Percentiles rank a stretch among this genome's conserved stretches.
Conservation (phyloP, 805 yeast species). For the Candida peoriensis region DNA sequence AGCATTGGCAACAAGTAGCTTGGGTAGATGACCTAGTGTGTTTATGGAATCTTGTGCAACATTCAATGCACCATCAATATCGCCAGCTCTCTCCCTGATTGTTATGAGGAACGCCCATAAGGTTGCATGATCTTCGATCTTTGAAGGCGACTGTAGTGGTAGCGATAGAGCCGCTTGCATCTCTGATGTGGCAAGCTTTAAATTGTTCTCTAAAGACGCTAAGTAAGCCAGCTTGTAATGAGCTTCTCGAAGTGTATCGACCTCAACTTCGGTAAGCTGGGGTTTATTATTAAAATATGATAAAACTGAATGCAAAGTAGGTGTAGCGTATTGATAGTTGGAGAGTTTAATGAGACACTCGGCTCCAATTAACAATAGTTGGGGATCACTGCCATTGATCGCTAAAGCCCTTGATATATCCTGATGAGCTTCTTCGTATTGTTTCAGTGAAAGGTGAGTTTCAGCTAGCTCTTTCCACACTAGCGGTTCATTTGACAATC, state of each 20-base stretch:
- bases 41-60: constrained; percentile 45
- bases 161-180: constrained; percentile 44
- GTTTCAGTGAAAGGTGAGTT: constrained; percentile 42
- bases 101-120: constrained; percentile 51
- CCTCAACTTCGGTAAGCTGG: constrained; percentile 27
- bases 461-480: constrained; percentile 49
- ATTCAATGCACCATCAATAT: constrained; percentile 42
- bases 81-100: constrained; percentile 40
- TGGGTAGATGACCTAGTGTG: constrained; percentile 39
- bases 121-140: constrained; percentile 42
- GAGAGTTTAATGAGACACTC: constrained; percentile 42
- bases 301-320: constrained; percentile 41
- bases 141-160: constrained; percentile 42
- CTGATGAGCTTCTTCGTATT: constrained; percentile 48
- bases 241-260: constrained; percentile 45
- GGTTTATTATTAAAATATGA: constrained; percentile 28
- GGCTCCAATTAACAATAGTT: constrained; percentile 44
- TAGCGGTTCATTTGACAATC: constrained; percentile 32
- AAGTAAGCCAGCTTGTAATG: constrained; percentile 54
- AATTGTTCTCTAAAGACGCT: constrained; percentile 46
- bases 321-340: constrained; percentile 40
- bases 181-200: constrained; percentile 45
- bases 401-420: constrained; percentile 39
- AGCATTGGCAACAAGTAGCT: constrained; percentile 43
- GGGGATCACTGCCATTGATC: constrained; percentile 36